Evolutionary conservation across 73 alveolate genomes (phyloP), one percentile per base, ranked within the genome.

Genomic region (Blepharisma japonicum): DNA sequence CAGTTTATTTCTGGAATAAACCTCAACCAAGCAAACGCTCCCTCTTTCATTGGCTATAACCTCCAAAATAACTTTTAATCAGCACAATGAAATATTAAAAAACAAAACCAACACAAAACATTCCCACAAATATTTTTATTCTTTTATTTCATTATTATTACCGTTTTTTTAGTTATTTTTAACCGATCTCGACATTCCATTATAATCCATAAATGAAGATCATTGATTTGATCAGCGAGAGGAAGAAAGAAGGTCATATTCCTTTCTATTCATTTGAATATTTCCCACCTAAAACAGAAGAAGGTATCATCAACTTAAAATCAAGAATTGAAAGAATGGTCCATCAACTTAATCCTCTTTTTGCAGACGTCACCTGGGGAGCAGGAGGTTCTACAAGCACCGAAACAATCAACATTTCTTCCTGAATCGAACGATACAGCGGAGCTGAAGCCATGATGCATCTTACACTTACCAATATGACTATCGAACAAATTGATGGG

Each of bases 371-470:
- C 56, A 91, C 97, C 9, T 91, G 97, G 97, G 91, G 94, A 6
- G 97, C 95, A 5, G 97, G 94, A 2, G 91, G 92, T 38, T 86
- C 94, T 20, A 79, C 97, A 5, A 68, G 92, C 6, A 87, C 85
- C 71, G 46, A 71, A 53, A 89, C 98, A 18, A 54, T 91, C 42
- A 91, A 89, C 50, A 68, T 91, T 54, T 71, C 92, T 71, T 71
- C 87, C 9, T 89, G 86, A 45, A 83, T 91, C 49, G 82, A 85
- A 82, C 67, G 61, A 39, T 91, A 81, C 89, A 55, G 85, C 6
- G 96, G 98, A 18, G 25, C 68, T 39, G 98, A 89, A 68, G 95
- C 89, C 71, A 83, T 85, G 84, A 91, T 91, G 98, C 98, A 91
- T 79, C 70, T 91, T 39, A 91, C 96, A 38, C 89, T 95, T 88